Evolutionary conservation across 2,329 filamentous ascomycete species (phyloP).

Genomic region (Cylindrodendrum hubeiense): DNA sequence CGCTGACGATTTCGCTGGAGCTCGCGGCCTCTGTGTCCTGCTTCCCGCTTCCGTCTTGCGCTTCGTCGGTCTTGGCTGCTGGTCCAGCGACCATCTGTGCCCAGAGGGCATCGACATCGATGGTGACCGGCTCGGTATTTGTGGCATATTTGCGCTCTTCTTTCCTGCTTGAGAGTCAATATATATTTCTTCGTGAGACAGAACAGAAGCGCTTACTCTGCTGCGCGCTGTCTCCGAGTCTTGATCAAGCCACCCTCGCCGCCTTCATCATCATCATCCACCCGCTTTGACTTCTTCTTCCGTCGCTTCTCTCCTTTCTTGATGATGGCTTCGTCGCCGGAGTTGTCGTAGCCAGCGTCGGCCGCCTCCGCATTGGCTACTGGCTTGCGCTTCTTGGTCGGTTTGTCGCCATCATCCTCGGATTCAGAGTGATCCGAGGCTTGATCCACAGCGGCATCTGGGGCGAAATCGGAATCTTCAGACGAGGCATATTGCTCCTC

Average conservation of each 20-base stretch:
- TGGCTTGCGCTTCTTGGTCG: conserved; percentile 41
- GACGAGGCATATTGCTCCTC: conserved; percentile 75
- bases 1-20: conserved; percentile 11
- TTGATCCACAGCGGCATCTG: conserved; percentile 64
- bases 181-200: neutral
- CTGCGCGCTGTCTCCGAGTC: conserved; percentile 77
- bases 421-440: conserved; percentile 65
- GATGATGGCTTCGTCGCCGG: conserved; percentile 80
- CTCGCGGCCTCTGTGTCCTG: conserved; percentile 12
- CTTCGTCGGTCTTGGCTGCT: conserved; percentile 20
- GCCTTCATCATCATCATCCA: conserved; percentile 65
- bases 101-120: conserved; percentile 81
- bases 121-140: conserved; percentile 70
- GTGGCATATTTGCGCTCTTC: conserved; percentile 67
- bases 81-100: conserved; percentile 69
- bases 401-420: conserved; percentile 52
- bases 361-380: conserved; percentile 44
- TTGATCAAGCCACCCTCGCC: conserved; percentile 76
- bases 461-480: conserved; percentile 80
- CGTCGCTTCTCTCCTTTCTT: conserved; percentile 68
- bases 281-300: conserved; percentile 55
- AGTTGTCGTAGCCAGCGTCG: conserved; percentile 71
- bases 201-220: conserved; percentile 62
- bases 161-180: conserved; percentile 56
- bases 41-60: conserved; percentile 22